Percentiles rank a stretch among this genome's conserved stretches.
phyloP scores from a whole-genome alignment of 2,329 filamentous ascomycete species.

The Hypoxylon sp. region DNA sequence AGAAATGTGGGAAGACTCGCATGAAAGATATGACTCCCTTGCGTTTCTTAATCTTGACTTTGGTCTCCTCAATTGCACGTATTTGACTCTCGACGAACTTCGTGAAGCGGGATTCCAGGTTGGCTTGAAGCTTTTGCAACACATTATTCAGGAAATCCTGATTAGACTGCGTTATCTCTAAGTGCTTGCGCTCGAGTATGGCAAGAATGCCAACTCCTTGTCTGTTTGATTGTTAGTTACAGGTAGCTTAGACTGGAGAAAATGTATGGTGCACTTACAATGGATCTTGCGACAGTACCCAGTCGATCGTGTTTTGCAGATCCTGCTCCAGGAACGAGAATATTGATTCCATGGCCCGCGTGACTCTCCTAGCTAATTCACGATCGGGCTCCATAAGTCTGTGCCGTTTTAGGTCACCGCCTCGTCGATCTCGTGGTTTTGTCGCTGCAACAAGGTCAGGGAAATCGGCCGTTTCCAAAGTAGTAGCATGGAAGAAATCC shows the following conservation, averaged over 20 bases:
- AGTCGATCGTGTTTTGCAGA: conserved; percentile 84
- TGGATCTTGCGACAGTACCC: conserved; percentile 84
- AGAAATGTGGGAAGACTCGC: conserved; percentile 90
- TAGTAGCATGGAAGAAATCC: conserved; percentile 97
- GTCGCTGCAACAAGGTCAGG: conserved; percentile 79
- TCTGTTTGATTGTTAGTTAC: conserved; percentile 60
- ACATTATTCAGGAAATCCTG: conserved; percentile 90
- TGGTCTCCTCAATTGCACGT: conserved; percentile 95
- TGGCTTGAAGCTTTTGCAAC: conserved; percentile 83
- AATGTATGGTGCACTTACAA: conserved; percentile 70
- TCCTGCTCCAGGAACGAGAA: conserved; percentile 87
- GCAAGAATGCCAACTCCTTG: conserved; percentile 92
- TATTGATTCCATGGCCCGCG: conserved; percentile 89
- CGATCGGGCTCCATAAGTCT: conserved; percentile 91
- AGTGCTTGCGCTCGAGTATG: conserved; percentile 82
- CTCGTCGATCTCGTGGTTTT: conserved; percentile 76
- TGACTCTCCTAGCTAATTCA: conserved; percentile 84
- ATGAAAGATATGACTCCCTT: conserved; percentile 97
- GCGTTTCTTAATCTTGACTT: conserved; percentile 98
- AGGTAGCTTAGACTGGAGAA: neutral
- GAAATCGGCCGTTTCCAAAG: conserved; percentile 85
- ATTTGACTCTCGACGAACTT: conserved; percentile 96
- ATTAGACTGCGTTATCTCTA: conserved; percentile 87
- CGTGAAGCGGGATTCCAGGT: conserved; percentile 81
- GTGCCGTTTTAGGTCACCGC: conserved; percentile 79